Percentiles rank a stretch among this genome's conserved stretches.
These are phyloP conservation scores for Aureobasidium sp. DNA, from an alignment of 2,329 filamentous ascomycete species.

Conservation along the genomic window DNA sequence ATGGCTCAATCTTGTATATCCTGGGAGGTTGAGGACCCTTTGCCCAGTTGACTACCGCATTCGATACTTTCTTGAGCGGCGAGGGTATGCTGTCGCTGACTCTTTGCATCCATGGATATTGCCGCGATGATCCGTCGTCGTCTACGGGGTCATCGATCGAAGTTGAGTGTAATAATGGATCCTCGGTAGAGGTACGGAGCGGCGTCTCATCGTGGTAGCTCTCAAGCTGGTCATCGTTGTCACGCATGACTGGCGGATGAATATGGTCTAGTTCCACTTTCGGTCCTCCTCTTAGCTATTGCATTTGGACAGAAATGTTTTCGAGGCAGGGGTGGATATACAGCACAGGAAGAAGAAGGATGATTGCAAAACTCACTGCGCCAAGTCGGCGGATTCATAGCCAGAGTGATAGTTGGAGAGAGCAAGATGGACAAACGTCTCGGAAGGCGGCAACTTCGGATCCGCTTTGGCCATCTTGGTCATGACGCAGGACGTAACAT, in stretches of 20 bases:
- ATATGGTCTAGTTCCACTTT: slow-evolving; percentile 15
- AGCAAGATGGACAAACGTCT: slow-evolving; percentile 10
- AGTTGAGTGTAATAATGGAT: slow-evolving; percentile 22
- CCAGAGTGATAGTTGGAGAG: neutral
- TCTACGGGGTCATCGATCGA: slow-evolving; percentile 21
- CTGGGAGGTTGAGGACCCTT: slow-evolving; percentile 44
- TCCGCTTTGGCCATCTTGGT: slow-evolving; percentile 1
- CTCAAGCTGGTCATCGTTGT: slow-evolving; percentile 17
- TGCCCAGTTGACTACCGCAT: slow-evolving; percentile 34
- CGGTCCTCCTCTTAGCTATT: slow-evolving; percentile 16
- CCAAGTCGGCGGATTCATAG: slow-evolving; percentile 4
- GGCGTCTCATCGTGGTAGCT: slow-evolving; percentile 26
- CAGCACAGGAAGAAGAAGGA: neutral
- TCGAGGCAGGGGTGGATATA: neutral
- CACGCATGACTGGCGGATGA: slow-evolving; percentile 18
- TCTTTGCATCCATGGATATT: slow-evolving; percentile 22
- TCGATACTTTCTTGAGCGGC: slow-evolving; percentile 18
- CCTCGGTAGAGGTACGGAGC: slow-evolving; percentile 21
- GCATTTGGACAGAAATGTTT: neutral
- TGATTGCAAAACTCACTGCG: neutral
- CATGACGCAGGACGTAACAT: neutral
- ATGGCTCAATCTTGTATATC: slow-evolving; percentile 41
- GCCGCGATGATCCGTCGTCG: slow-evolving; percentile 12
- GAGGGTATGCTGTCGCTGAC: slow-evolving; percentile 24
- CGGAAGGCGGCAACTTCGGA: slow-evolving; percentile 4